These are phyloP conservation scores for Lachnellula suecica DNA, from an alignment of 2,329 filamentous ascomycete genomes.

Conservation along the genomic window DNA sequence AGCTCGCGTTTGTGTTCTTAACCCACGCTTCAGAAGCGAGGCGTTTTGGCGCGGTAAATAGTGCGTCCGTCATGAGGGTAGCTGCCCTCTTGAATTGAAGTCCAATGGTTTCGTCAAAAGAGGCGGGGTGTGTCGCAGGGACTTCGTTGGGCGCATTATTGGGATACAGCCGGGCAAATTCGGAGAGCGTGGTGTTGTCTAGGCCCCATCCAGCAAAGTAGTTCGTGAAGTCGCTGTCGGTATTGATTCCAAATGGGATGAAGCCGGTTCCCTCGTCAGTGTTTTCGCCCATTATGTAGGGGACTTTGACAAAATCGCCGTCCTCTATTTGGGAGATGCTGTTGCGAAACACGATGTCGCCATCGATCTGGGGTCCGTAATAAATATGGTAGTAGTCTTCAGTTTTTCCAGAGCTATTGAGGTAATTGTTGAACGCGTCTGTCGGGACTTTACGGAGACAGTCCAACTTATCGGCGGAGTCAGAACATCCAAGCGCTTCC, in stretches of 20 bases:
- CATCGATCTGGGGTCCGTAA: constrained; percentile 45
- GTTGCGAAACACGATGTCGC: constrained; percentile 35
- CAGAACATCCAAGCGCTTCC: constrained; percentile 27
- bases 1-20: background rate
- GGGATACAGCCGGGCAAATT: constrained; percentile 46
- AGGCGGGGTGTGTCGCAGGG: constrained; percentile 38
- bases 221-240: constrained; percentile 46
- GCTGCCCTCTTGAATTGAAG: constrained; percentile 18
- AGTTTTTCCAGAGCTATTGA: constrained; percentile 35
- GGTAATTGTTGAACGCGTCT: constrained; percentile 41
- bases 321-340: constrained; percentile 49
- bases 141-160: constrained; percentile 43
- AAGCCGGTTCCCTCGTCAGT: constrained; percentile 60
- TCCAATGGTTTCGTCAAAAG: constrained; percentile 20
- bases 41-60: background rate
- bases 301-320: constrained; percentile 62
- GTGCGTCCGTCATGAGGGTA: constrained; percentile 11
- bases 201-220: too few relatives aligned
- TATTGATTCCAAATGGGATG: constrained; percentile 51
- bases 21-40: background rate
- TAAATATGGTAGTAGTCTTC: background rate
- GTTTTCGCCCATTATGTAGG: constrained; percentile 62
- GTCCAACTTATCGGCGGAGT: constrained; percentile 9
- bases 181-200: constrained; percentile 27
- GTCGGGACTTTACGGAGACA: constrained; percentile 38